These are phyloP conservation scores for Phaseolus coccineus DNA, from an alignment of 331 rosid genomes.

Conservation along the genomic window DNA sequence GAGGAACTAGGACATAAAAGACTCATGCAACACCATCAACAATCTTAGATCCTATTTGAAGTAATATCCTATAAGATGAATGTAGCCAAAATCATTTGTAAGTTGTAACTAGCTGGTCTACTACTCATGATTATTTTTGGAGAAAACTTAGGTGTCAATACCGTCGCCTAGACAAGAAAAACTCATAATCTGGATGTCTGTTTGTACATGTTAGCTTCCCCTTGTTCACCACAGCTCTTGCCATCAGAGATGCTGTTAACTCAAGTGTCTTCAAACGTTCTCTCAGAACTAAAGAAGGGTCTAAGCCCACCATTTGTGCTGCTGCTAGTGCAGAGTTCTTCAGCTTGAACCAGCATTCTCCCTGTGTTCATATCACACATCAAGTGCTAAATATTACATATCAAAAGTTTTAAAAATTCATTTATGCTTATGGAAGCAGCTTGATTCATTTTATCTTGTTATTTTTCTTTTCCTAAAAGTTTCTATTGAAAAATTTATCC, in stretches of 20 bases:
- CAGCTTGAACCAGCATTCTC: conserved; percentile 82
- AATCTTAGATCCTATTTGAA: conserved; percentile 42
- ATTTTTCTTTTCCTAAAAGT: not conserved
- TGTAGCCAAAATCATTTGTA: conserved; percentile 46
- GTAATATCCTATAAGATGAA: conserved; percentile 50
- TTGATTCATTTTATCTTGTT: not conserved
- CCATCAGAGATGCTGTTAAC: conserved; percentile 77
- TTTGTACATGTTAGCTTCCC: conserved; percentile 57
- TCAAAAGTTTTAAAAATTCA: not conserved
- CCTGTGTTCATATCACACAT: conserved; percentile 55
- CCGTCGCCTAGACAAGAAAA: conserved; percentile 74
- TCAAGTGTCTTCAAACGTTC: conserved; percentile 77
- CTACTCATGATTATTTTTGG: conserved; percentile 33
- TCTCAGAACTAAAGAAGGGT: conserved; percentile 53
- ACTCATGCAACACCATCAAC: conserved; percentile 10
- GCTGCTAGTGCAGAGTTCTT: conserved; percentile 46
- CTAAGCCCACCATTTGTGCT: conserved; percentile 45
- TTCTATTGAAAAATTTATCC: not conserved
- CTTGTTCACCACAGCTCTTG: conserved; percentile 75
- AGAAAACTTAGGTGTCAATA: conserved; percentile 40
- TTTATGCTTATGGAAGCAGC: not conserved
- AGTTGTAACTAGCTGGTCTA: conserved; percentile 39
- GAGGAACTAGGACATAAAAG: conserved; percentile 43
- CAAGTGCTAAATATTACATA: not conserved
- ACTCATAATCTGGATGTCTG: conserved; percentile 81